Evolutionary conservation across 2,329 filamentous ascomycete genomes (phyloP).

Genomic region (Ophiostoma fasciatum): DNA sequence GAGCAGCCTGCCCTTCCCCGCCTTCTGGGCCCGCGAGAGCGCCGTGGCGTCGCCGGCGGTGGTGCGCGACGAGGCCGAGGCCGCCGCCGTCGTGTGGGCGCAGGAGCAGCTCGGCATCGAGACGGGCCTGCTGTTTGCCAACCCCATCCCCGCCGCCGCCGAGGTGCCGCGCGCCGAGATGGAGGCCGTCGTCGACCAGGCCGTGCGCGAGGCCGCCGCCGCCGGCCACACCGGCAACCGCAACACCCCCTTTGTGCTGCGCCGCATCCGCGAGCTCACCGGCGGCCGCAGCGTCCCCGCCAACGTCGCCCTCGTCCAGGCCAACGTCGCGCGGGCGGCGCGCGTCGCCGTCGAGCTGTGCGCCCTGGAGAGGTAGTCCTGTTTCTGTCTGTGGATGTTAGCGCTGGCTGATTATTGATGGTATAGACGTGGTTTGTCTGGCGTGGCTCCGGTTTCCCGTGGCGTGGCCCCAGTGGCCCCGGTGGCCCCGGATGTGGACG

Average conservation of each 20-base stretch:
- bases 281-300: slow-evolving; percentile 55
- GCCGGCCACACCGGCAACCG: slow-evolving; percentile 55
- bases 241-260: slow-evolving; percentile 75
- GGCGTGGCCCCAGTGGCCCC: too few species aligned
- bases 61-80: slow-evolving; percentile 61
- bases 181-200: slow-evolving; percentile 51
- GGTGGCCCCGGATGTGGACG: too few species aligned
- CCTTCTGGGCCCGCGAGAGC: slow-evolving; percentile 85
- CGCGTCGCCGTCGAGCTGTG: slow-evolving; percentile 36
- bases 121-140: slow-evolving; percentile 76
- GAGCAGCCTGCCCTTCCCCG: slow-evolving; percentile 64
- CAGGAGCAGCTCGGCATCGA: slow-evolving; percentile 58
- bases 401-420: not conserved
- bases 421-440: not conserved
- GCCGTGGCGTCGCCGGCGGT: slow-evolving; percentile 64
- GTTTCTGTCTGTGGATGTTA: not conserved
- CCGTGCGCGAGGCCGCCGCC: slow-evolving; percentile 47
- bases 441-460: too few species aligned
- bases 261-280: slow-evolving; percentile 65
- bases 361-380: slow-evolving; percentile 7
- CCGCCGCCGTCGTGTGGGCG: slow-evolving; percentile 75
- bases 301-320: slow-evolving; percentile 48
- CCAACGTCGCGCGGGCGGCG: slow-evolving; percentile 40
- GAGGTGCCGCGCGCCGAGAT: slow-evolving; percentile 60
- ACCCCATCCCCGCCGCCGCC: slow-evolving; percentile 60